phyloP scores from a whole-genome alignment of 768 basidiomycete species.

The Dacryopinax primogenitus region DNA sequence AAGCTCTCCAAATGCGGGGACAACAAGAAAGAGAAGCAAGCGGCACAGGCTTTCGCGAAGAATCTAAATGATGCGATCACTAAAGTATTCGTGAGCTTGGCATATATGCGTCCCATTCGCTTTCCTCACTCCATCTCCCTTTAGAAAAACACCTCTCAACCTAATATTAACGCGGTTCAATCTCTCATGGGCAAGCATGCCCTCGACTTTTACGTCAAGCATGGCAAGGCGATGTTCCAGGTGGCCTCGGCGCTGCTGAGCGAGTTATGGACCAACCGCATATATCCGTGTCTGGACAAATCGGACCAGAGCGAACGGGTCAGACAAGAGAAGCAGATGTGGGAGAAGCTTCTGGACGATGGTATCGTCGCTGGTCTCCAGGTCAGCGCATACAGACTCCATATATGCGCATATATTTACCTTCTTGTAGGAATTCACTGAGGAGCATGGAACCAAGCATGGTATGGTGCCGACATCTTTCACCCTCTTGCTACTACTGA shows the following conservation, averaged over 20 bases:
- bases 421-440: neutral
- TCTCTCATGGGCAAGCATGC: neutral
- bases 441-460: neutral
- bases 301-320: neutral
- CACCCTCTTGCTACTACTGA: neutral
- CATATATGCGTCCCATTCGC: neutral
- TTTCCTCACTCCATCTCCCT: neutral
- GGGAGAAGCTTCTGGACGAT: neutral
- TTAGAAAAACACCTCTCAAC: neutral
- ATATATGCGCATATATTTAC: slow-evolving; percentile 6
- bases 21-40: slow-evolving; percentile 14
- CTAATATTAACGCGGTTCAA: neutral
- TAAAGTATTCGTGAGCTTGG: neutral
- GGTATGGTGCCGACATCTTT: neutral
- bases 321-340: neutral
- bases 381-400: neutral
- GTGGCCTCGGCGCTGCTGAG: neutral
- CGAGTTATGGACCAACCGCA: neutral
- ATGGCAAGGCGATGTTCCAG: neutral
- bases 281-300: neutral
- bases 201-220: neutral
- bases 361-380: neutral
- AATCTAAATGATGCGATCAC: neutral
- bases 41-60: neutral
- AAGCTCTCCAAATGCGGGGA: slow-evolving; percentile 9